Percentiles rank a stretch among this genome's conserved stretches.
These are phyloP conservation scores for Pythium guiyangense DNA, from an alignment of 352 stramenopile species.

Conservation along the genomic window DNA sequence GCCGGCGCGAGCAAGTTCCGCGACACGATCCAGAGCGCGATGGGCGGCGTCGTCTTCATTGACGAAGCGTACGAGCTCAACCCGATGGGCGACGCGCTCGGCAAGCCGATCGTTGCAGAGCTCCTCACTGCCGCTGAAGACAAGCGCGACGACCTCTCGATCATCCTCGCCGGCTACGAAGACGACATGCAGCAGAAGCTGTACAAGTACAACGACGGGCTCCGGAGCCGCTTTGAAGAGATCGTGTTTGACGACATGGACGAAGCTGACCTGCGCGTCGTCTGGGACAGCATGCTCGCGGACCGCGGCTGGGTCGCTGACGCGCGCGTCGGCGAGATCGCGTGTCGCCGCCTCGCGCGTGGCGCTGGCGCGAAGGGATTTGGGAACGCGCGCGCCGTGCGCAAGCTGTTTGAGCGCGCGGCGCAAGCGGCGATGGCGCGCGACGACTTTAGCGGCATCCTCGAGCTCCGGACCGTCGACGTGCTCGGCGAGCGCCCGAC, in stretches of 20 bases:
- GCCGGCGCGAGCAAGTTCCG: slow-evolving; percentile 61
- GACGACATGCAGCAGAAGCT: slow-evolving; percentile 92
- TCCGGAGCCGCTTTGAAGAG: slow-evolving; percentile 81
- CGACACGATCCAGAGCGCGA: slow-evolving; percentile 60
- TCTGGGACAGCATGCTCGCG: slow-evolving; percentile 53
- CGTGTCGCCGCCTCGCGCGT: slow-evolving; percentile 58
- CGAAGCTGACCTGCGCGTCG: slow-evolving; percentile 72
- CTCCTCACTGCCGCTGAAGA: slow-evolving; percentile 87
- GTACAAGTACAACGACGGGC: slow-evolving; percentile 88
- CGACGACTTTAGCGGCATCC: slow-evolving; percentile 55
- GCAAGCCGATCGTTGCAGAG: slow-evolving; percentile 84
- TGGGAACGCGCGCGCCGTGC: slow-evolving; percentile 81
- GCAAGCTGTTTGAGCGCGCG: slow-evolving; percentile 70
- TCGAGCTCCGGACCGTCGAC: slow-evolving; percentile 57
- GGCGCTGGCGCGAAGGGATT: slow-evolving; percentile 75
- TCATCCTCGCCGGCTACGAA: slow-evolving; percentile 92
- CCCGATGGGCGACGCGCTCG: slow-evolving; percentile 66
- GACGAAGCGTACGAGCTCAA: slow-evolving; percentile 92
- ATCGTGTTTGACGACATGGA: slow-evolving; percentile 91
- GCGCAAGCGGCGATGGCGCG: slow-evolving; percentile 54
- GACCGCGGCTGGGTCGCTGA: slow-evolving; percentile 47
- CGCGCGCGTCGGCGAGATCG: slow-evolving; percentile 45
- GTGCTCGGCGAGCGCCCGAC: slow-evolving; percentile 76
- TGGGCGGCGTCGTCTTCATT: slow-evolving; percentile 89
- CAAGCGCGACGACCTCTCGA: slow-evolving; percentile 73